Evolutionary conservation across 1,284 basidiomycete species (phyloP).

Genomic region (Chondrostereum purpureum): DNA sequence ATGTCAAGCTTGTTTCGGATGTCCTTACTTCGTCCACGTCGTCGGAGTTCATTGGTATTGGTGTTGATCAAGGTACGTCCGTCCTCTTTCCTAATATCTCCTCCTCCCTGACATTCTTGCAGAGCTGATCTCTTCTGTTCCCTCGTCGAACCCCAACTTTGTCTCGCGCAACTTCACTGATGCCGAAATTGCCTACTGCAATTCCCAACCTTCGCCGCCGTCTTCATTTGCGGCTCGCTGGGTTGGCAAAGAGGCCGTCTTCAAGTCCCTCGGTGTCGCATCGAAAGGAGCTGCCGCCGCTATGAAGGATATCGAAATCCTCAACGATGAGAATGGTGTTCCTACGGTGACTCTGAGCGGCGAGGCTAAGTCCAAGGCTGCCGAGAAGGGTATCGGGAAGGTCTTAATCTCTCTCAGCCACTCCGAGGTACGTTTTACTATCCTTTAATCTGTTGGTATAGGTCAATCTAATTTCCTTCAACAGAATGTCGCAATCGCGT

Average conservation of each 20-base stretch:
- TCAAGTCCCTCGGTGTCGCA: conserved; percentile 92
- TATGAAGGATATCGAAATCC: conserved; percentile 96
- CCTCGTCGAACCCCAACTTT: conserved; percentile 87
- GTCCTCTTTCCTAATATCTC: background rate
- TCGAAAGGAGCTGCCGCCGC: conserved; percentile 90
- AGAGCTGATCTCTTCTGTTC: conserved; percentile 92
- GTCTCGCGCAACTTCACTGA: conserved; percentile 90
- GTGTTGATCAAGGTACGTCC: conserved; percentile 75
- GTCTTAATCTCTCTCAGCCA: conserved; percentile 88
- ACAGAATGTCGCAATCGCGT: conserved; percentile 75
- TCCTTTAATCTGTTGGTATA: conserved; percentile 1
- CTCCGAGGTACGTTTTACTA: conserved; percentile 60
- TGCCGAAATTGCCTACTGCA: conserved; percentile 84
- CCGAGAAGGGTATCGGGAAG: conserved; percentile 66
- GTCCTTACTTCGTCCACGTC: conserved; percentile 43
- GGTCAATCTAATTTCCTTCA: conserved; percentile 15
- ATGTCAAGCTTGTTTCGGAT: conserved; percentile 58
- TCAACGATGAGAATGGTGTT: conserved; percentile 63
- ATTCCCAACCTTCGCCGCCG: conserved; percentile 75
- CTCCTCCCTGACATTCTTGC: conserved; percentile 18
- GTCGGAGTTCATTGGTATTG: conserved; percentile 53
- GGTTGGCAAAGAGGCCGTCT: conserved; percentile 97
- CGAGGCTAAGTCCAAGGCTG: conserved; percentile 74
- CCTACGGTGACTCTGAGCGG: conserved; percentile 78
- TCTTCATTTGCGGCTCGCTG: conserved; percentile 96